A percentile compares a stretch with the other conserved stretches of the same genome.
Evolutionary conservation across 306 rosid genomes (phyloP).

Genomic region (Alnus rubra): DNA sequence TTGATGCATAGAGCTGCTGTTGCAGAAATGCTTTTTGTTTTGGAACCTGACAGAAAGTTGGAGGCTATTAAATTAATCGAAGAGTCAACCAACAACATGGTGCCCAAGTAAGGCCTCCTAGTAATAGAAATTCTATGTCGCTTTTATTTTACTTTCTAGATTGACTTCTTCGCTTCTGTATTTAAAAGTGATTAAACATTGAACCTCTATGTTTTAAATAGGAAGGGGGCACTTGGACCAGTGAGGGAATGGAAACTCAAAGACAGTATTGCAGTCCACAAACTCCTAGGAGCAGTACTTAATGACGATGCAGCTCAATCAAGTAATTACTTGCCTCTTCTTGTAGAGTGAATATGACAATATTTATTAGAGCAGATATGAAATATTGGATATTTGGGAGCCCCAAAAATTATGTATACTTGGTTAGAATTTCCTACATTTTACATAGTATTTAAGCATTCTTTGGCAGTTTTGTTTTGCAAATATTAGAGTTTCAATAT

Average conservation of each 20-base stretch:
- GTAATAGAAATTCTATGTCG: background rate
- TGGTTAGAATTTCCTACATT: conserved; percentile 5
- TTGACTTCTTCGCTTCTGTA: conserved; percentile 13
- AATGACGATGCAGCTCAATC: conserved; percentile 62
- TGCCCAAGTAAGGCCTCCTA: conserved; percentile 50
- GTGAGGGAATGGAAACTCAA: conserved; percentile 70
- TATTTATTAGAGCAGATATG: background rate
- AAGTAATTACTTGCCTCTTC: conserved; percentile 49
- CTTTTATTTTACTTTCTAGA: conserved; percentile 1
- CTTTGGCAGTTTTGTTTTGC: background rate
- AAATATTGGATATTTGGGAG: background rate
- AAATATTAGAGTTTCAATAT: background rate
- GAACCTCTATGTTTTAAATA: conserved; percentile 29
- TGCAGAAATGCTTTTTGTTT: conserved; percentile 69
- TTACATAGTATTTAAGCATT: background rate
- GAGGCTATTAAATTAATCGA: conserved; percentile 81
- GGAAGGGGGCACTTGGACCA: conserved; percentile 77
- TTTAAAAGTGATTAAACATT: conserved; percentile 3
- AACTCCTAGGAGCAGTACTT: conserved; percentile 65
- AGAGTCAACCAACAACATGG: conserved; percentile 60
- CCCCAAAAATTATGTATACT: background rate
- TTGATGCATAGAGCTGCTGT: conserved; percentile 89
- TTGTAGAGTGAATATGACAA: background rate
- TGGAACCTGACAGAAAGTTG: conserved; percentile 63
- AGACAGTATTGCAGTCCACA: conserved; percentile 77